phyloP scores from a whole-genome alignment of 805 yeast genomes.

The Candida hispaniensis region DNA sequence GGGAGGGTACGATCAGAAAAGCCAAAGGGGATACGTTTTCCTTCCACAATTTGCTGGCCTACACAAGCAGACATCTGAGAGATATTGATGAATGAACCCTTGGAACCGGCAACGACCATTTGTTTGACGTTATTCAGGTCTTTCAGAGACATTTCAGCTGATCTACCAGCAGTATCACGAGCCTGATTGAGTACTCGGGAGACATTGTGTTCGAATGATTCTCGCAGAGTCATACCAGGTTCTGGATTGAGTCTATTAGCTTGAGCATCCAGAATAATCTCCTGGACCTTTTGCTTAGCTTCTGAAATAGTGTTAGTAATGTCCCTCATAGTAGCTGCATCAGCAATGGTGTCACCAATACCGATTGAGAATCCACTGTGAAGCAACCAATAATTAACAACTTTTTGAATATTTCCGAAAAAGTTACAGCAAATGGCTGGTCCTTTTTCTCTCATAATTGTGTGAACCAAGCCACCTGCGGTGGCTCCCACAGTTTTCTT shows the following conservation, averaged over 20 bases:
- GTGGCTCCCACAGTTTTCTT: constrained; percentile 98
- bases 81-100: constrained; percentile 96
- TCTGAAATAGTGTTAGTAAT: constrained; percentile 87
- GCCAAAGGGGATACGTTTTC: constrained; percentile 98
- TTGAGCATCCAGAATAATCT: constrained; percentile 86
- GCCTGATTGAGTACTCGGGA: constrained; percentile 93
- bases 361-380: constrained; percentile 98
- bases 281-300: constrained; percentile 91
- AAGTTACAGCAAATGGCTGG: constrained; percentile 79
- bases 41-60: constrained; percentile 99
- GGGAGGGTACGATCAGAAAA: constrained; percentile 94
- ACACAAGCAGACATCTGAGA: constrained; percentile 99
- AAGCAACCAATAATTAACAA: constrained; percentile 90
- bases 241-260: constrained; percentile 80
- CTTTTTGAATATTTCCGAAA: constrained; percentile 87
- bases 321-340: constrained; percentile 86
- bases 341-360: constrained; percentile 99
- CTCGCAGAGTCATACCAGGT: constrained; percentile 99
- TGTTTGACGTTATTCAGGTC: constrained; percentile 94
- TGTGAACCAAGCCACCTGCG: constrained; percentile 95
- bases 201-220: constrained; percentile 95
- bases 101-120: constrained; percentile 98
- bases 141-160: constrained; percentile 92
- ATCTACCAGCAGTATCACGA: constrained; percentile 98
- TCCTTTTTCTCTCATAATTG: constrained; percentile 96